Conservation (phyloP, 148 eudicot species). For the Camellia japonica region DNA sequence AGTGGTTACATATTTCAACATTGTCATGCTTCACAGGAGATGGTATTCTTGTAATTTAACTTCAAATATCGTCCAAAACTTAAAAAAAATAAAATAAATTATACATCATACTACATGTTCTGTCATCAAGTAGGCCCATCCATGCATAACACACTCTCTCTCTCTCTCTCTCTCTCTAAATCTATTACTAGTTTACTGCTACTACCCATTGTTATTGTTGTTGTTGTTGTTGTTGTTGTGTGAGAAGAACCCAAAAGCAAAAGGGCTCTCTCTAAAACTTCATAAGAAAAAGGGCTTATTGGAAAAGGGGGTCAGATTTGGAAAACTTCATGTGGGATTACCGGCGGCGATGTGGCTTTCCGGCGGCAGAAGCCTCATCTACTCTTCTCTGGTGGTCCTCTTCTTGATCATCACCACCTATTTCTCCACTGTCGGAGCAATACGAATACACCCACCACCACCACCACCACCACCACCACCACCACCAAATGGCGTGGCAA, state of each 20-base stretch:
- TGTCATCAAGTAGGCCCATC: conserved; percentile 26
- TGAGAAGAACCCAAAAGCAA: neutral
- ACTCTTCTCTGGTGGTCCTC: conserved; percentile 15
- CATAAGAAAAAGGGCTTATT: neutral
- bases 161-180: neutral
- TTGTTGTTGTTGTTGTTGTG: neutral
- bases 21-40: neutral
- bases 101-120: conserved; percentile 2
- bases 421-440: conserved; percentile 26
- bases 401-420: neutral
- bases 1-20: too few species aligned
- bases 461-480: too few species aligned
- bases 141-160: conserved; percentile 27
- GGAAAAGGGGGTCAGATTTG: neutral
- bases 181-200: neutral
- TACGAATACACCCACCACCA: conserved; percentile 24
- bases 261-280: neutral
- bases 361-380: conserved; percentile 31
- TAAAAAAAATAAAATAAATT: neutral
- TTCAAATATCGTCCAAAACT: neutral
- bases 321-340: conserved; percentile 36
- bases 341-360: conserved; percentile 40
- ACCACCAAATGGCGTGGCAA: neutral
- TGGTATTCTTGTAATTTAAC: neutral
- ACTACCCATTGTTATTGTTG: too few species aligned